phyloP scores from a whole-genome alignment of 306 rosid species.

The Cajanus cajan region DNA sequence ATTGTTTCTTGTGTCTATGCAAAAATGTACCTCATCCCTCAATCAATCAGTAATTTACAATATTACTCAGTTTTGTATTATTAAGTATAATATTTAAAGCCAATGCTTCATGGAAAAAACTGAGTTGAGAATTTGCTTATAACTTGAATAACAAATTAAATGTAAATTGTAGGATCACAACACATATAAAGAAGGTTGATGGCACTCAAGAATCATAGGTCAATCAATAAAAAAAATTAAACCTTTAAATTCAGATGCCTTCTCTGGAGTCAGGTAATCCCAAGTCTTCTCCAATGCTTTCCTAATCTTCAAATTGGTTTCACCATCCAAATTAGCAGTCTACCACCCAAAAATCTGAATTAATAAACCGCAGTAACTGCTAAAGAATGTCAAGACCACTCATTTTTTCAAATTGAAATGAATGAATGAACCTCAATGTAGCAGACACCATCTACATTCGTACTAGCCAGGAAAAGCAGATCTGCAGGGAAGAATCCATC shows the following conservation, averaged over 20 bases:
- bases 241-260: conserved; percentile 90
- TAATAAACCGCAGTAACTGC: background rate
- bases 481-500: conserved; percentile 90
- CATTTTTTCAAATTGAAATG: conserved; percentile 5
- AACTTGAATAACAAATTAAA: conserved; percentile 21
- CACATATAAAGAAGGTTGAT: background rate
- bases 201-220: conserved; percentile 7
- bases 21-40: background rate
- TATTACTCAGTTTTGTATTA: background rate
- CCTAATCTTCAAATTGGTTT: conserved; percentile 91
- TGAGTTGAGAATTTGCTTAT: background rate
- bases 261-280: conserved; percentile 83
- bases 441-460: conserved; percentile 93
- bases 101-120: background rate
- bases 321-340: conserved; percentile 98
- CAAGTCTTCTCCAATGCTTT: conserved; percentile 89
- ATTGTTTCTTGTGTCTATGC: background rate
- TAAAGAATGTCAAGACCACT: conserved; percentile 22
- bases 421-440: conserved; percentile 70
- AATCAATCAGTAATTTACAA: background rate
- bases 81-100: background rate
- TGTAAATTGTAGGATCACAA: background rate
- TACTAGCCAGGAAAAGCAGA: conserved; percentile 81
- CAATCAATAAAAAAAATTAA: conserved; percentile 19
- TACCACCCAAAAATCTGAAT: conserved; percentile 33